Base-by-base conservation (phyloP, 148 eudicot genomes). In the Camellia granthamiana region DNA sequence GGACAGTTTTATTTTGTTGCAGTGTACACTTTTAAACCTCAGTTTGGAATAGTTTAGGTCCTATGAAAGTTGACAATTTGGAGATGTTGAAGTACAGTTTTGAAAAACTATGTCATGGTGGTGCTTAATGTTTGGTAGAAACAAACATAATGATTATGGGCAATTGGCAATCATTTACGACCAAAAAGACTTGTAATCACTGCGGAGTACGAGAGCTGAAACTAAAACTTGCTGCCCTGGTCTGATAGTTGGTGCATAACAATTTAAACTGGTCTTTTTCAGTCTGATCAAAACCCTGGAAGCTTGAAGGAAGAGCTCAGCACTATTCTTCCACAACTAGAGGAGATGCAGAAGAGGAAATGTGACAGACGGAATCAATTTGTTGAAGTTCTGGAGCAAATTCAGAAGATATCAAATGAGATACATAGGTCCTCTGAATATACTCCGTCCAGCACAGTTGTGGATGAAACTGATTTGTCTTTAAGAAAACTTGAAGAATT, bases 281-380 rank as follows among this genome's bases (percentile, higher is more conserved):
- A 96, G 99, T 72, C 86, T 69, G 93, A 88, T 77, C 93, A 91
- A 78, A 92, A 80, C 83, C 85, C 84, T 83, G 91, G 85, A 85
- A 93, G 91, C 82, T 89, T 96, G 81, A 96, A 92, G 88, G 97
- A 83, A 83, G 98, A 93, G 81, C 90, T 93, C 74, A 86, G 74
- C 74, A 69, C 92, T 74, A 91, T 92, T 82, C 85, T 85, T 80
- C 92, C 95, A 61, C 91, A 91, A 82, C 64, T 92, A 69, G 98
- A 96, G 83, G 94, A 93, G 85, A 91, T 96, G 98, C 85, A 85
- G 75, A 93, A 87, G 82, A 87, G 85, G 80, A 96, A 92, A 85
- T 11, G 12, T 84, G 95, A 92, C 7, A 86, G 98, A 81, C 90
- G 85, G 81, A 92, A 87, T 73, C 97, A 90, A 73, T 91, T 93